Base-by-base conservation (phyloP, 2,329 filamentous ascomycete genomes). In the Neonectria punicea region DNA sequence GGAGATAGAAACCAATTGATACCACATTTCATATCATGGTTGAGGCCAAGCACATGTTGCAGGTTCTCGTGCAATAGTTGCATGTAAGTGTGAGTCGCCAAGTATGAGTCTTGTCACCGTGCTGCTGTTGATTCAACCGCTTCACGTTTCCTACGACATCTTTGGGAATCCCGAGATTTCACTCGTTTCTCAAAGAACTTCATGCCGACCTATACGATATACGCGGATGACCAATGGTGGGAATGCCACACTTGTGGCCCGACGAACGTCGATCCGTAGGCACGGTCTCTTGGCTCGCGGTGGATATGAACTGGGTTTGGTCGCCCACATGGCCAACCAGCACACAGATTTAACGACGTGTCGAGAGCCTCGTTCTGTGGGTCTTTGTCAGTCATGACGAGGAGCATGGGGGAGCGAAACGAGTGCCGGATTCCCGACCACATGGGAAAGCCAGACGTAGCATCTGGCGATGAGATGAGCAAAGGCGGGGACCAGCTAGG, bases 1-100 rank as follows among this genome's bases (percentile, higher is more conserved):
- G 22, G 41, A 39, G 39, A 25, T 10, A 8, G 28, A 57, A 22
- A 22, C 39, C 13, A 49, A 44, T 44, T 55, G 53, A 55, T 55
- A 51, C 28, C 30, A 49, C 39, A 30, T 22, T 58, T 54, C 55
- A 59, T 57, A 57, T 59, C 64, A 32, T 36, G 18, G 18, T 25
- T 13, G 43, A 44, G 34, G 7, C 18, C 43, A 46, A 25, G 20
- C 14, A 25, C 18, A 16, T 30, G 43, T 16, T 32, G 53, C 50
- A 41, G 22, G 3, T 22, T 44, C 25, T 5, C 22, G 16, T 22
- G 22, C 16, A 13, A 43, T 39, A 22, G 11, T 36, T 39, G 18
- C 34, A n/a, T 39, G 14, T 39, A 16, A 11, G 30, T 32, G 30
- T 2, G 9, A 32, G 30, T 10, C 10, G 10, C 9, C 9, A 32